Base-by-base conservation (phyloP, 176 grass and related monocot genomes). In the Oryza glumipatula region DNA sequence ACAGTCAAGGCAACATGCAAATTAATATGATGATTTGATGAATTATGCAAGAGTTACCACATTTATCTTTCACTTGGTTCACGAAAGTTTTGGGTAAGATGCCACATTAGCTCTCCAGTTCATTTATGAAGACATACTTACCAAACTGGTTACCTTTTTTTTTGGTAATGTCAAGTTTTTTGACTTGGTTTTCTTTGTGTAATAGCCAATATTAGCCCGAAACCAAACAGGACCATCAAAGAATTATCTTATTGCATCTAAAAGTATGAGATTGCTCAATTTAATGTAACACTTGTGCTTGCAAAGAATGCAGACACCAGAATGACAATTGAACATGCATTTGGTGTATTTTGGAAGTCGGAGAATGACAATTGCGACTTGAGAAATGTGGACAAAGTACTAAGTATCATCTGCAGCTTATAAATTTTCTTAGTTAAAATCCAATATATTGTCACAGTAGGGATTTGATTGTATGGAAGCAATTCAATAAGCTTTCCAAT, bases 51-150 rank as follows among this genome's bases (percentile, higher is more conserved):
- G 51, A 56, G 14, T 56, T 56, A 56, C 15, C 4, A 17, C 51
- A 54, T 54, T 54, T 54, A 54, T 16, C 15, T 54, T 54, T 60
- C 17, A 60, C 54, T 60, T 60, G 54, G 54, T 60, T 60, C 1
- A 7, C 17, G n/a, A 60, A 60, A 21, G 5, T 60, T 60, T 60
- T 60, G 19, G 54, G 54, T 60, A 60, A n/a, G 21, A 60, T 60
- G 17, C 56, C 56, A 60, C 56, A 22, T 60, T 60, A 60, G 17
- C 56, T 60, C 56, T 60, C 56, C 2, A 60, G 56, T 60, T 60
- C 56, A 60, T 60, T 60, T 60, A 60, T 60, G 56, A n/a, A 60
- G 56, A 60, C 56, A 60, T n/a, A 17, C 49, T 60, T 60, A 60
- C 7, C 56, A 60, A 60, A 21, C n/a, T 22, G 5, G 21, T 9